These are phyloP conservation scores for Herpotrichia juniperi DNA, from an alignment of 2,329 filamentous ascomycete genomes.

Conservation along the genomic window DNA sequence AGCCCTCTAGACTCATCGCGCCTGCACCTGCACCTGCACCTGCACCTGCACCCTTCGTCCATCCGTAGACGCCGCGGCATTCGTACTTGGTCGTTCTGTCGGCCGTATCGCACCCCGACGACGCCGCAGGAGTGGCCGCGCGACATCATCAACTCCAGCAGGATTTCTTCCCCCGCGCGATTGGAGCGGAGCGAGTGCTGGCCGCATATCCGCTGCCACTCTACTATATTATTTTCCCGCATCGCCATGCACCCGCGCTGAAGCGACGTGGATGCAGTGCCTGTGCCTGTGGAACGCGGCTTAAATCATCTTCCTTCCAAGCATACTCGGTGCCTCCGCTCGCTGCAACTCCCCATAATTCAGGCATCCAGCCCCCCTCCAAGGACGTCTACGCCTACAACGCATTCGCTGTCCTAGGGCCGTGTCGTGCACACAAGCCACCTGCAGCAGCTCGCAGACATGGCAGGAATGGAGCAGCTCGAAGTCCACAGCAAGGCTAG, in stretches of 20 bases:
- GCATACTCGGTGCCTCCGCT: background rate
- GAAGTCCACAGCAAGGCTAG: slow-evolving; percentile 96
- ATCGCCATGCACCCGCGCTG: slow-evolving; percentile 21
- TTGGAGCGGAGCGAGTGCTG: background rate
- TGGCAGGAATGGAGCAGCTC: slow-evolving; percentile 95
- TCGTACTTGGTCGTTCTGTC: background rate
- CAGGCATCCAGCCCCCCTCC: slow-evolving; percentile 11
- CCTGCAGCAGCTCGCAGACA: slow-evolving; percentile 44
- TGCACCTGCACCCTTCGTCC: no score
- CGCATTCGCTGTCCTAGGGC: background rate
- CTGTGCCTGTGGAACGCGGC: background rate
- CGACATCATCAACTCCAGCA: background rate
- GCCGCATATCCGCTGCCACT: background rate
- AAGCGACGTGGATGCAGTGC: slow-evolving; percentile 14
- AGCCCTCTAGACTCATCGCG: no score
- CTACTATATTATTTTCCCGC: background rate
- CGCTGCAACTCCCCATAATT: background rate
- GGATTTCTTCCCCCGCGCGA: background rate
- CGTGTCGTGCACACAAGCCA: background rate
- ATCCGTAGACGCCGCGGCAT: no score
- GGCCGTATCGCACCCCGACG: background rate
- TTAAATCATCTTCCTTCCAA: slow-evolving; percentile 10
- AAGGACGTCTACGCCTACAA: no score
- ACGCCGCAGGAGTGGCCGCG: background rate
- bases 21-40: no score